Percentiles rank a stretch among this genome's conserved stretches.
Conservation (phyloP, 2,329 filamentous ascomycete genomes). For the Scedosporium apiospermum region DNA sequence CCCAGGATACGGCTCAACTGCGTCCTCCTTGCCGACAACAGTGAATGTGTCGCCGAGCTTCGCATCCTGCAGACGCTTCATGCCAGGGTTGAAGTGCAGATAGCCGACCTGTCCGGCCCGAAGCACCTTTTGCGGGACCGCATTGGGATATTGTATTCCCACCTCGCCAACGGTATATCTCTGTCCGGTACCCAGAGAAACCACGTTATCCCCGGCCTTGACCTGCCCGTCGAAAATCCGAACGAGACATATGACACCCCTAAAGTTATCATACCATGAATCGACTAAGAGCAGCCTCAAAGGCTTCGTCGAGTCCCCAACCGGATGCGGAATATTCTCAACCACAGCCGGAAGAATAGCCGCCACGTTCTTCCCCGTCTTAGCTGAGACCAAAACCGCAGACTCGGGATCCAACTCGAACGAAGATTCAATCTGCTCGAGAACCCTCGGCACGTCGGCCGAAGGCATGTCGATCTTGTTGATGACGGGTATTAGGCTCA, state of each 20-base stretch:
- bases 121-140: constrained; percentile 69
- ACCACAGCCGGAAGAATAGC: constrained; percentile 79
- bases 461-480: constrained; percentile 95
- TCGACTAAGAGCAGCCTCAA: constrained; percentile 84
- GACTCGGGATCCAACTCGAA: constrained; percentile 80
- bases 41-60: constrained; percentile 96
- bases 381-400: constrained; percentile 70
- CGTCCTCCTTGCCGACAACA: constrained; percentile 62
- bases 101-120: constrained; percentile 94
- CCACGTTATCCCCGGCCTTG: constrained; percentile 71
- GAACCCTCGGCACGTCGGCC: constrained; percentile 74
- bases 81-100: constrained; percentile 93
- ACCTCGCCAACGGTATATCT: constrained; percentile 95
- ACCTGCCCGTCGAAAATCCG: constrained; percentile 84
- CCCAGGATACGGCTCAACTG: constrained; percentile 74
- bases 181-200: constrained; percentile 77
- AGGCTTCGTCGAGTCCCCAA: constrained; percentile 61
- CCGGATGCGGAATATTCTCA: constrained; percentile 71
- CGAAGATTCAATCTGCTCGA: constrained; percentile 74
- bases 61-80: constrained; percentile 93
- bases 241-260: constrained; percentile 85
- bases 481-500: constrained; percentile 80
- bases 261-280: constrained; percentile 96
- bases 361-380: constrained; percentile 83
- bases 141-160: constrained; percentile 88